These are phyloP conservation scores for Coniochaeta prunicola DNA, from an alignment of 2,329 filamentous ascomycete genomes.

Conservation along the genomic window DNA sequence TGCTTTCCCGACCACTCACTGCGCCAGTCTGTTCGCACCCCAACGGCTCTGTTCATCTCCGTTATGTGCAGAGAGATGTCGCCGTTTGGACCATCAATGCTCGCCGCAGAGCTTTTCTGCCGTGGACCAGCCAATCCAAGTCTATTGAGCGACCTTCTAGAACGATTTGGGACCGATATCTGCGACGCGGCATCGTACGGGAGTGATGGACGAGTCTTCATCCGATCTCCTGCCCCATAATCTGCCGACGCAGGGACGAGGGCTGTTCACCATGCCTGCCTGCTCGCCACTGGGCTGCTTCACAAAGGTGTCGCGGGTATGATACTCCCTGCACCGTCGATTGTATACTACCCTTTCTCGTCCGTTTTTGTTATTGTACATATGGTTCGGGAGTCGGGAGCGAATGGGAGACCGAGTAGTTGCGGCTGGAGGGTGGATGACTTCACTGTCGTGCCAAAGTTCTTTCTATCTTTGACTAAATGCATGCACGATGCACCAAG, in stretches of 20 bases:
- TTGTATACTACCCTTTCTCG: slow-evolving; percentile 4
- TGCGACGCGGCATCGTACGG: not conserved
- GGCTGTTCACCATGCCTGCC: slow-evolving; percentile 1
- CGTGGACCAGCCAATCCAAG: not conserved
- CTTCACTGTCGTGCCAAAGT: not conserved
- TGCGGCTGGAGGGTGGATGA: not conserved
- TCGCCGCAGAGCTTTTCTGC: not conserved
- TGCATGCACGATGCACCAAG: not conserved
- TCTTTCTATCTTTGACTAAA: not conserved
- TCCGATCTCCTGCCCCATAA: not conserved
- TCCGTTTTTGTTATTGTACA: not conserved
- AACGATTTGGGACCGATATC: not conserved
- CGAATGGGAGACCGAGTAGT: slow-evolving; percentile 2
- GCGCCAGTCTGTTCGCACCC: not conserved
- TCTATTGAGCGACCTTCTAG: not conserved
- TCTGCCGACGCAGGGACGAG: slow-evolving; percentile 1
- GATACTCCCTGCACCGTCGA: slow-evolving; percentile 11
- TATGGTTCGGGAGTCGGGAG: not conserved
- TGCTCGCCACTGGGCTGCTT: slow-evolving; percentile 2
- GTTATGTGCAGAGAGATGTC: not conserved
- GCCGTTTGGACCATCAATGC: not conserved
- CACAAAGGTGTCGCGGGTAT: slow-evolving; percentile 4
- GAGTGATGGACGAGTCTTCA: not conserved
- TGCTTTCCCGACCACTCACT: not conserved
- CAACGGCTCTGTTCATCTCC: not conserved